A percentile compares a stretch with the other conserved stretches of the same genome.
Evolutionary conservation across 164 flowering plant species (phyloP).

Genomic region (Protea cynaroides): DNA sequence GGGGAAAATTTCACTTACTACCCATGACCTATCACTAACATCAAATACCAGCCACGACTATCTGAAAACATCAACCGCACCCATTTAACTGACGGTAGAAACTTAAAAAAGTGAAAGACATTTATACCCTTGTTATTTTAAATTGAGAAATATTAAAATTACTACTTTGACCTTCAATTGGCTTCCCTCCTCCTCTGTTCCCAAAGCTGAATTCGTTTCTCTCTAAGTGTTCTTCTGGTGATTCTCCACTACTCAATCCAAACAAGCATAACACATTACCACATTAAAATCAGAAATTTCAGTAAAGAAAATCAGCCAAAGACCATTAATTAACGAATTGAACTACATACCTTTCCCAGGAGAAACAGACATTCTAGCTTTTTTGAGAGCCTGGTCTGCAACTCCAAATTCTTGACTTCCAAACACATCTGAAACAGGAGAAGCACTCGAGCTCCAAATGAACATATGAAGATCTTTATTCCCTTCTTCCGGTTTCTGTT

Average conservation of each 20-base stretch:
- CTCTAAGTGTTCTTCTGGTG: slow-evolving; percentile 51
- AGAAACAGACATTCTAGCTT: slow-evolving; percentile 57
- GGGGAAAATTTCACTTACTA: too few species aligned
- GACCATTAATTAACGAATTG: background rate
- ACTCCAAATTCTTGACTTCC: slow-evolving; percentile 57
- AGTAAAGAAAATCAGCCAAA: background rate
- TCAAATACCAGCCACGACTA: too few species aligned
- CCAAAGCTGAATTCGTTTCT: slow-evolving; percentile 74
- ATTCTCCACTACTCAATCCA: slow-evolving; percentile 25
- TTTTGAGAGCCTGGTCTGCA: slow-evolving; percentile 43
- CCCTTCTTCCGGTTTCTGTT: slow-evolving; percentile 39
- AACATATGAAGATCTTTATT: slow-evolving; percentile 88
- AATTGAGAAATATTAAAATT: too few species aligned
- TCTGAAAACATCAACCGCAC: too few species aligned
- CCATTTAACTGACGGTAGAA: too few species aligned
- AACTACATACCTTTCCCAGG: slow-evolving; percentile 78
- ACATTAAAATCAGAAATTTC: too few species aligned
- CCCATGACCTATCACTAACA: too few species aligned
- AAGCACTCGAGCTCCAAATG: slow-evolving; percentile 97
- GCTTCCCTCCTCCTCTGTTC: slow-evolving; percentile 42
- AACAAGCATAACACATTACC: background rate
- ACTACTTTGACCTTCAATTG: too few species aligned
- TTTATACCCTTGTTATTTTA: too few species aligned
- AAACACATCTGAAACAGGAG: slow-evolving; percentile 93
- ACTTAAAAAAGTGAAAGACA: too few species aligned